Base-by-base conservation (phyloP, 2,329 filamentous ascomycete genomes). In the Truncatella angustata region DNA sequence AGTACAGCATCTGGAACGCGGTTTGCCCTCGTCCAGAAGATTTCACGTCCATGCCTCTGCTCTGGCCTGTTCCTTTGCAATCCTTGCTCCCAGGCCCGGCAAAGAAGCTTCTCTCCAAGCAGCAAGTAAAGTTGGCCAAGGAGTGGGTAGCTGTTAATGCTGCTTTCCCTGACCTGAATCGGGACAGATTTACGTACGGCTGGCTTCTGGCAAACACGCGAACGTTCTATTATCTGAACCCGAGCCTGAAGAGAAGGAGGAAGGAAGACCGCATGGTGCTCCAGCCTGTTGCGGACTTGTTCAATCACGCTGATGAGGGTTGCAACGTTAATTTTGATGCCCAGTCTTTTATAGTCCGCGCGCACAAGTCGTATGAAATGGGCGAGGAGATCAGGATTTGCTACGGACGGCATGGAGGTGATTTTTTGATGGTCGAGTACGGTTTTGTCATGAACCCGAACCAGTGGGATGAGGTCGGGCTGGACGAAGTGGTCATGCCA, bases 201-300 rank as follows among this genome's bases (percentile, higher is more conserved):
- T 86, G 82, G 81, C 69, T 83, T 16, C 70, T 86, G 10, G 77
- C 84, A 55, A 85, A 84, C 65, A 85, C 82, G 14, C 77, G 82
- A 54, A 82, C 80, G 0, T 86, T 86, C 60, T 85, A 85, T 68
- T 81, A 81, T 66, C 67, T 72, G 26, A 74, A 72, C 36, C 65
- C 75, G 2, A 68, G 67, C 34, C 75, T 79, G 55, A 69, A 75
- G 63, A 60, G 67, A 55, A 66, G 72, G 21, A 58, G 68, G 59
- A 62, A 69, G 60, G 66, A 79, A 58, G 86, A 89, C 59, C 81
- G 81, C 61, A 82, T 90, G 74, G 82, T 82, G 9, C 77, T 90
- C 58, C 86, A 85, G 66, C 88, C 88, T 1, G 85, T 89, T 32
- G 83, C 86, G 1, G 88, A 91, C 65, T 81, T 88, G 51, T 86